These are phyloP conservation scores for Botrytis tulipae DNA, from an alignment of 2,329 filamentous ascomycete species.

Conservation along the genomic window DNA sequence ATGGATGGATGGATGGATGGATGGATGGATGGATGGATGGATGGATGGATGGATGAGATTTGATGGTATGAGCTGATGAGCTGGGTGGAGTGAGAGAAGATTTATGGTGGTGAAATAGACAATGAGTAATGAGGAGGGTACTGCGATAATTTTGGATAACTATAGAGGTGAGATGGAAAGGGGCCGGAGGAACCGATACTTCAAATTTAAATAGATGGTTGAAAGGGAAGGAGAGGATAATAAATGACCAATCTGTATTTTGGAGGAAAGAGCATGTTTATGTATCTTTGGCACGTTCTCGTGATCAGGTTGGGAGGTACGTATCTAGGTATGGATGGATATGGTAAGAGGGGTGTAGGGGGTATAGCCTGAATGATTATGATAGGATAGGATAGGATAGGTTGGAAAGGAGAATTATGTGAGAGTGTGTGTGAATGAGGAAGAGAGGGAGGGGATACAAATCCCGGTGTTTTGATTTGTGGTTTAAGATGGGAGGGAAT, in stretches of 20 bases:
- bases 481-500: neutral
- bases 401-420: neutral
- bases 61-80: neutral
- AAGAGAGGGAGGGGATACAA: neutral
- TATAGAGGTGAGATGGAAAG: neutral
- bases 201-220: neutral
- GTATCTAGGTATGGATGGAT: neutral
- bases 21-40: neutral
- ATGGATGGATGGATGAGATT: neutral
- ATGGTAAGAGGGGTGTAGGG: too few relatives aligned
- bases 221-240: neutral
- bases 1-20: neutral
- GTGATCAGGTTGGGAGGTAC: neutral
- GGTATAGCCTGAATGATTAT: neutral
- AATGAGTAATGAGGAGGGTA: too few relatives aligned
- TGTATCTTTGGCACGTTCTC: neutral
- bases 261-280: neutral
- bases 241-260: too few relatives aligned
- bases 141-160: neutral
- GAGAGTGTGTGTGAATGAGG: too few relatives aligned
- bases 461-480: neutral
- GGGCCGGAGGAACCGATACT: neutral
- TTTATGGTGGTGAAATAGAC: too few relatives aligned
- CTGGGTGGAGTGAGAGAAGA: neutral
- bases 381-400: neutral